phyloP scores from a whole-genome alignment of 805 yeast genomes.

The Candida manassasensis region DNA sequence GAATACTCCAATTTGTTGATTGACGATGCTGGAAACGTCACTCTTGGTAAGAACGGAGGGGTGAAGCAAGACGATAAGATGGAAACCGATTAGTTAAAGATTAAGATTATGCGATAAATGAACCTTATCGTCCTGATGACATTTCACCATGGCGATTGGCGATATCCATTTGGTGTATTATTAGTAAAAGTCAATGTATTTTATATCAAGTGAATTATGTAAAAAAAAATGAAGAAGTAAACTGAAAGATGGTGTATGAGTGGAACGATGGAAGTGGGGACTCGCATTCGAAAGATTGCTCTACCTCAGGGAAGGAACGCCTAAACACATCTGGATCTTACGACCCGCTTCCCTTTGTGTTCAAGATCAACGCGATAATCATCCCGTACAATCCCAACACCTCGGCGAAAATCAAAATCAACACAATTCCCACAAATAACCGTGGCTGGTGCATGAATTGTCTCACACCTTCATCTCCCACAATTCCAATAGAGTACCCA shows the following conservation, averaged over 20 bases:
- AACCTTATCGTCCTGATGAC: too few species aligned
- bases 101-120: not conserved
- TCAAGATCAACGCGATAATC: constrained; percentile 89
- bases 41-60: constrained; percentile 35
- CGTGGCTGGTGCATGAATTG: constrained; percentile 84
- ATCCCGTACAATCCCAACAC: constrained; percentile 89
- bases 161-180: not conserved
- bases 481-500: constrained; percentile 94
- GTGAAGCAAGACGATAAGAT: constrained; percentile 27
- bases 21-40: constrained; percentile 73
- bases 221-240: not conserved
- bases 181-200: constrained; percentile 1
- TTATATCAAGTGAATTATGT: not conserved
- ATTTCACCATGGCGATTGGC: too few species aligned
- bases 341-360: constrained; percentile 88
- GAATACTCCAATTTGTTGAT: constrained; percentile 65
- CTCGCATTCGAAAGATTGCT: too few species aligned
- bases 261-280: too few species aligned
- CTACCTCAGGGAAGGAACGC: too few species aligned
- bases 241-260: too few species aligned
- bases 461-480: constrained; percentile 90
- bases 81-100: constrained; percentile 27
- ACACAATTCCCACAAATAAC: constrained; percentile 83
- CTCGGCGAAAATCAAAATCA: constrained; percentile 86
- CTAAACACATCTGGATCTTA: too few species aligned